Evolutionary conservation across 2,329 filamentous ascomycete genomes (phyloP).

Genomic region (Rhexocercosporidium sp.): DNA sequence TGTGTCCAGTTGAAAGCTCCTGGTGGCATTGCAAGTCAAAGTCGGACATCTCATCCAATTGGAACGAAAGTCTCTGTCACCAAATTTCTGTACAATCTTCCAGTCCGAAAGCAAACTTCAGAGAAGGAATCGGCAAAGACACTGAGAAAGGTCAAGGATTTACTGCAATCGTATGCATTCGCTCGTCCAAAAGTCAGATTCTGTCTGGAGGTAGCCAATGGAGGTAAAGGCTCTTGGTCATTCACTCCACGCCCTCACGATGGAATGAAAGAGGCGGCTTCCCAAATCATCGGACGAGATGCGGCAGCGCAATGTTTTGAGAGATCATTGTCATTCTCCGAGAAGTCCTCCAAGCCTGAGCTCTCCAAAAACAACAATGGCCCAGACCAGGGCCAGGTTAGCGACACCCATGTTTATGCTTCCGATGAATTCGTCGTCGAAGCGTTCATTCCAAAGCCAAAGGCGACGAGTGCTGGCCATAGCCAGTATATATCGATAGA

Average conservation of each 20-base stretch:
- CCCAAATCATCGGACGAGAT: slow-evolving; percentile 66
- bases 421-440: slow-evolving; percentile 52
- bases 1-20: slow-evolving; percentile 50
- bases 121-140: slow-evolving; percentile 63
- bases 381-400: neutral
- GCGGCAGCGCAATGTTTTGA: slow-evolving; percentile 60
- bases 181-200: slow-evolving; percentile 68
- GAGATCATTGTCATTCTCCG: slow-evolving; percentile 29
- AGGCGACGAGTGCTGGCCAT: slow-evolving; percentile 53
- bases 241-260: slow-evolving; percentile 62
- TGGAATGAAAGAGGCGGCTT: slow-evolving; percentile 60
- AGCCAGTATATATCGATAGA: slow-evolving; percentile 72
- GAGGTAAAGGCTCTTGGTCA: slow-evolving; percentile 58
- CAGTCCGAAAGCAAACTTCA: slow-evolving; percentile 65
- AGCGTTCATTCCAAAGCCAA: slow-evolving; percentile 61
- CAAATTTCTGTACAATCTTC: slow-evolving; percentile 63
- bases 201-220: slow-evolving; percentile 62
- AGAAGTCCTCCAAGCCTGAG: slow-evolving; percentile 6
- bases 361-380: neutral
- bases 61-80: slow-evolving; percentile 71
- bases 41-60: slow-evolving; percentile 56
- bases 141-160: slow-evolving; percentile 60
- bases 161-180: slow-evolving; percentile 69
- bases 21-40: slow-evolving; percentile 46
- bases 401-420: neutral